Evolutionary conservation across 768 basidiomycete species (phyloP).

Genomic region (Epithele typhae): DNA sequence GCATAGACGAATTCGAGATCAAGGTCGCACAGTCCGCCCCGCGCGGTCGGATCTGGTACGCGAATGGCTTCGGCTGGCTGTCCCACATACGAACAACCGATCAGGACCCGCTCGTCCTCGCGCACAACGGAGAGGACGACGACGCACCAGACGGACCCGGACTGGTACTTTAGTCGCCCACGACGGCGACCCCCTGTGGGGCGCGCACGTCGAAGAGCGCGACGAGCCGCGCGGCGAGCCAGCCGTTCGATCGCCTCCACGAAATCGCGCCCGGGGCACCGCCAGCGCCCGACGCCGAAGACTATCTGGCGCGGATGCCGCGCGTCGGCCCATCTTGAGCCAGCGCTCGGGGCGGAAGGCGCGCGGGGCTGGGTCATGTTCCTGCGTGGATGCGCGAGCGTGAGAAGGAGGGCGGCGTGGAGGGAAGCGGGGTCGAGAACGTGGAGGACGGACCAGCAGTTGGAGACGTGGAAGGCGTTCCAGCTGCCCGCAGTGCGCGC

Average conservation of each 20-base stretch:
- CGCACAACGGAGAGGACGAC: neutral
- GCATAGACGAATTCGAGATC: constrained; percentile 15
- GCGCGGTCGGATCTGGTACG: constrained; percentile 43
- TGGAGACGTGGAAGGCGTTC: constrained; percentile 13
- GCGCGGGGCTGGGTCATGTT: constrained; percentile 35
- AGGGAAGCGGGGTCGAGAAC: neutral
- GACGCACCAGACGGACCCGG: constrained; percentile 44
- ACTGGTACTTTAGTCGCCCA: constrained; percentile 34
- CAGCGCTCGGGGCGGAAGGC: constrained; percentile 49
- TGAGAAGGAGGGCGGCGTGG: neutral
- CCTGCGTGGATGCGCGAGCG: constrained; percentile 14
- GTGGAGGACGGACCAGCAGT: constrained; percentile 15
- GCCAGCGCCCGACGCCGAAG: constrained; percentile 54
- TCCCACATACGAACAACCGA: no score
- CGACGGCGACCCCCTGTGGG: constrained; percentile 32
- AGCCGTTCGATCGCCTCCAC: constrained; percentile 46
- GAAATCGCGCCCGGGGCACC: constrained; percentile 53
- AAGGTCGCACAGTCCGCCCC: constrained; percentile 12
- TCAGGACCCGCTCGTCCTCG: no score
- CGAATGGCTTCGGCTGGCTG: constrained; percentile 51
- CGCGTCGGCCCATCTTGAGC: constrained; percentile 28
- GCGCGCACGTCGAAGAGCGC: constrained; percentile 43
- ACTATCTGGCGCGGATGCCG: constrained; percentile 43
- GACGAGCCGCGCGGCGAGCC: constrained; percentile 39
- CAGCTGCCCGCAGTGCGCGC: constrained; percentile 19